Percentiles rank a stretch among this genome's conserved stretches.
Conservation (phyloP, 768 basidiomycete species). For the Kwoniella botswanensis region DNA sequence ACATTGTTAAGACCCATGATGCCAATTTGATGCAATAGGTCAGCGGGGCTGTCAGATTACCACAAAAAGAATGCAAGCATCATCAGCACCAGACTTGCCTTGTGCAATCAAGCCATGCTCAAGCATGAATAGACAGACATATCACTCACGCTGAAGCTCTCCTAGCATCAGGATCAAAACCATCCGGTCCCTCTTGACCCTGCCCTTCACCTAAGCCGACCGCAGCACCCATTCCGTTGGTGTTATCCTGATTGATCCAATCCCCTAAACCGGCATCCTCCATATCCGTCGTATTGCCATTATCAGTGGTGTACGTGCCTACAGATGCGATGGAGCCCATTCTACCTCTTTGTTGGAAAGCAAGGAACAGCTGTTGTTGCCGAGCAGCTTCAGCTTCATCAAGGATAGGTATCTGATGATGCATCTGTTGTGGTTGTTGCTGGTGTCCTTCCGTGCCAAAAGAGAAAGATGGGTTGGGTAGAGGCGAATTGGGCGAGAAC, state of each 20-base stretch:
- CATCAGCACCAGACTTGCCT: background rate
- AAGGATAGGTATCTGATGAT: conserved; percentile 9
- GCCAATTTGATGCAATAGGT: conserved; percentile 41
- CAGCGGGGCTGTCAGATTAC: conserved; percentile 36
- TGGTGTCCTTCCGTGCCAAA: conserved; percentile 38
- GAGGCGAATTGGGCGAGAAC: conserved; percentile 35
- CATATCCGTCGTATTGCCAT: conserved; percentile 30
- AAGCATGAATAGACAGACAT: background rate
- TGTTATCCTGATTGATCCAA: conserved; percentile 10
- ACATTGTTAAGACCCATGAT: conserved; percentile 36
- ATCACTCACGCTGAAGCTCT: conserved; percentile 54
- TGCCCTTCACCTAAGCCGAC: background rate
- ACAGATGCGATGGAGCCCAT: conserved; percentile 51
- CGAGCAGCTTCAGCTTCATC: conserved; percentile 24
- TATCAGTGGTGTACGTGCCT: conserved; percentile 43
- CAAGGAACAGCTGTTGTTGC: conserved; percentile 30
- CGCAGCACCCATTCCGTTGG: background rate
- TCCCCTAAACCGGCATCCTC: conserved; percentile 12
- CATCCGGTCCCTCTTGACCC: conserved; percentile 25
- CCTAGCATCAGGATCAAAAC: conserved; percentile 42
- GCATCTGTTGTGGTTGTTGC: background rate
- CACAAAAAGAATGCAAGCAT: background rate
- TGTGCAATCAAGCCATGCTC: background rate
- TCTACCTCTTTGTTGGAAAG: conserved; percentile 39
- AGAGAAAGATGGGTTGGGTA: conserved; percentile 52